A percentile compares a stretch with the other conserved stretches of the same genome.
Conservation (phyloP, 2,329 filamentous ascomycete genomes). For the Colletotrichum musae region DNA sequence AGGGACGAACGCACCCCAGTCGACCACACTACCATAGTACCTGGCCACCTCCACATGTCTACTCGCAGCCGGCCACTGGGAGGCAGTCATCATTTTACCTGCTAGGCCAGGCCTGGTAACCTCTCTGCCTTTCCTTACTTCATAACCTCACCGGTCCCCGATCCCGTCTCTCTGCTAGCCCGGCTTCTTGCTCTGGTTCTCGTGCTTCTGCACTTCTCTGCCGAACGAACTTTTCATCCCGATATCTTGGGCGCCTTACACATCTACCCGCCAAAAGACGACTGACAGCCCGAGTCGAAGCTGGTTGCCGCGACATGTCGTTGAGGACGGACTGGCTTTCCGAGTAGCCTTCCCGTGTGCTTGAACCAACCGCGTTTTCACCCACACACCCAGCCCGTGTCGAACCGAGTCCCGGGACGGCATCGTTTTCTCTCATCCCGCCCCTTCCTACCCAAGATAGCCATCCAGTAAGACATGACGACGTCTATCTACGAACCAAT, state of each 20-base stretch:
- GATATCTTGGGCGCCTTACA: background rate
- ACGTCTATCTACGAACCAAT: conserved; percentile 57
- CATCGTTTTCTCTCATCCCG: background rate
- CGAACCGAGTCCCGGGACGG: background rate
- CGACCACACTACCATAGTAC: conserved; percentile 20
- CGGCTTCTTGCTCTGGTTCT: conserved; percentile 29
- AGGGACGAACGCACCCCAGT: conserved; percentile 38
- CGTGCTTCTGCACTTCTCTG: conserved; percentile 36
- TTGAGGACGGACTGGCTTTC: conserved; percentile 21
- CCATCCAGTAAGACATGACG: conserved; percentile 52
- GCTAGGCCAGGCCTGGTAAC: conserved; percentile 31
- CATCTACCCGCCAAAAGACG: conserved; percentile 1
- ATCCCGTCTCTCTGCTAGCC: conserved; percentile 24
- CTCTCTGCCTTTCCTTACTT: conserved; percentile 37
- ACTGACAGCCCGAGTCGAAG: background rate
- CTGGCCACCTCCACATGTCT: conserved; percentile 40
- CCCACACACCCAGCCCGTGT: background rate
- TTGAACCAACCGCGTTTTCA: conserved; percentile 11
- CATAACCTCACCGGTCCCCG: conserved; percentile 40
- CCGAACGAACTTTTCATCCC: background rate
- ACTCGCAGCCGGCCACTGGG: conserved; percentile 26
- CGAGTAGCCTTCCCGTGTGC: conserved; percentile 19
- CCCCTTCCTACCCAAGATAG: background rate
- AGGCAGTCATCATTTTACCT: conserved; percentile 39
- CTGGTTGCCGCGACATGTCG: conserved; percentile 28